Evolutionary conservation across 2,329 filamentous ascomycete genomes (phyloP).

Genomic region (Pezicula radicicola): DNA sequence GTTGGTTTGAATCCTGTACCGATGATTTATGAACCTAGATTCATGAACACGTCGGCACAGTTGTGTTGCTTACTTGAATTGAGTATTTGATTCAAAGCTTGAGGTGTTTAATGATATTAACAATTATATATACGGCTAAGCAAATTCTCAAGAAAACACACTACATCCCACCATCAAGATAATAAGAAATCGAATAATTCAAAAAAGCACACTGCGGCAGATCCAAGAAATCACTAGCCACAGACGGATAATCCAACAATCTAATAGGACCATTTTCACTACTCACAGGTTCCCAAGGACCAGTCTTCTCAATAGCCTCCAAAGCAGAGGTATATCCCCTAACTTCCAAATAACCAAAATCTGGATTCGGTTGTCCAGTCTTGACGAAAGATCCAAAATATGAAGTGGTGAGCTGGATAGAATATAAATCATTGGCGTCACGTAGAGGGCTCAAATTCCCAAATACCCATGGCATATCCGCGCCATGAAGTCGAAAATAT

Average conservation of each 20-base stretch:
- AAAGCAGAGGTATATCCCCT: conserved; percentile 42
- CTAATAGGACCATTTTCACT: conserved; percentile 36
- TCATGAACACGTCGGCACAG: too few species aligned
- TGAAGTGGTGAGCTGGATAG: conserved; percentile 39
- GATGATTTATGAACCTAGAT: too few species aligned
- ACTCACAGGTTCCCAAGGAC: conserved; percentile 37
- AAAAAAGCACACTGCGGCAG: conserved; percentile 44
- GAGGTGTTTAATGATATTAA: background rate
- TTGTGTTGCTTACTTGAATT: too few species aligned
- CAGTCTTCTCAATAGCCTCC: conserved; percentile 35
- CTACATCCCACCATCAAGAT: conserved; percentile 26
- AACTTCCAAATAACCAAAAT: conserved; percentile 35
- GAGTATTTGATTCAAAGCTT: too few species aligned
- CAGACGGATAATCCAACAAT: conserved; percentile 42
- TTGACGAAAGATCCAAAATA: conserved; percentile 47
- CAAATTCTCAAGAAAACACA: background rate
- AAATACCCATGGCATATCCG: conserved; percentile 44
- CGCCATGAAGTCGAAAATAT: conserved; percentile 51
- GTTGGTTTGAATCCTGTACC: too few species aligned
- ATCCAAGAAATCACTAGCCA: conserved; percentile 38
- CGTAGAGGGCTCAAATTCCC: conserved; percentile 38
- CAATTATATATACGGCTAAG: background rate
- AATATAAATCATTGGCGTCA: conserved; percentile 42
- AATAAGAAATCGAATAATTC: conserved; percentile 39
- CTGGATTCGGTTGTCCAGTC: conserved; percentile 43